These are phyloP conservation scores for Colletotrichum kahawae DNA, from an alignment of 2,329 filamentous ascomycete species.

Conservation along the genomic window DNA sequence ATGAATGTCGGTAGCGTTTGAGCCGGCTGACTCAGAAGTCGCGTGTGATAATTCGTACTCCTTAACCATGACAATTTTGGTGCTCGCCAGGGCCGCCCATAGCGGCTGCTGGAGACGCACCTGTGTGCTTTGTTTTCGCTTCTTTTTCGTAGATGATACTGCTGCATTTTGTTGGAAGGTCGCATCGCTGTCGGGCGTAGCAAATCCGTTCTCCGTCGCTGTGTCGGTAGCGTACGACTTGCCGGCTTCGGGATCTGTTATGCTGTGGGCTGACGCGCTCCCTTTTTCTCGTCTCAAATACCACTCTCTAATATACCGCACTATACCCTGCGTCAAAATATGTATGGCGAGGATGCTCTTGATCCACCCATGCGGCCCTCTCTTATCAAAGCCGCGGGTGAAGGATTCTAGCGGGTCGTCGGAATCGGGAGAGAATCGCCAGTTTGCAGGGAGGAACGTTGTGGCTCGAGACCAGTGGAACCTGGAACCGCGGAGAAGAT, in stretches of 20 bases:
- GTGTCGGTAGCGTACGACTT: slow-evolving; percentile 44
- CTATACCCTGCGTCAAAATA: slow-evolving; percentile 75
- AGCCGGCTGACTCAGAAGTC: slow-evolving; percentile 73
- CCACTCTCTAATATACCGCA: slow-evolving; percentile 74
- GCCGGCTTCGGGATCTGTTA: slow-evolving; percentile 68
- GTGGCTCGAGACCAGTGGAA: slow-evolving; percentile 52
- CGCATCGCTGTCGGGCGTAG: slow-evolving; percentile 57
- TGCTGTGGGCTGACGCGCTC: slow-evolving; percentile 51
- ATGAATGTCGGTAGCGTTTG: slow-evolving; percentile 78
- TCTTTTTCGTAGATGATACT: slow-evolving; percentile 74
- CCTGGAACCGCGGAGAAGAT: slow-evolving; percentile 55
- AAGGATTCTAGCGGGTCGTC: slow-evolving; percentile 53
- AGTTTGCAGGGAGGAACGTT: slow-evolving; percentile 51
- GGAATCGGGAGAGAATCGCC: slow-evolving; percentile 48
- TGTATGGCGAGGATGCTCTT: slow-evolving; percentile 75
- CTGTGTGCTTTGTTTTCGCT: slow-evolving; percentile 88
- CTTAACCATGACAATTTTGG: slow-evolving; percentile 95
- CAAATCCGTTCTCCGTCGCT: slow-evolving; percentile 52
- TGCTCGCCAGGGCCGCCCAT: slow-evolving; percentile 93
- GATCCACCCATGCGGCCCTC: slow-evolving; percentile 68
- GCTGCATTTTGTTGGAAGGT: slow-evolving; percentile 59
- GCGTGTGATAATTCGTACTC: slow-evolving; percentile 85
- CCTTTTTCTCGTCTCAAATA: slow-evolving; percentile 66
- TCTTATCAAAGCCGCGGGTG: slow-evolving; percentile 57
- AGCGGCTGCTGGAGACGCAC: slow-evolving; percentile 89